Conservation (phyloP, 148 eudicot species). For the Arctostaphylos glauca region DNA sequence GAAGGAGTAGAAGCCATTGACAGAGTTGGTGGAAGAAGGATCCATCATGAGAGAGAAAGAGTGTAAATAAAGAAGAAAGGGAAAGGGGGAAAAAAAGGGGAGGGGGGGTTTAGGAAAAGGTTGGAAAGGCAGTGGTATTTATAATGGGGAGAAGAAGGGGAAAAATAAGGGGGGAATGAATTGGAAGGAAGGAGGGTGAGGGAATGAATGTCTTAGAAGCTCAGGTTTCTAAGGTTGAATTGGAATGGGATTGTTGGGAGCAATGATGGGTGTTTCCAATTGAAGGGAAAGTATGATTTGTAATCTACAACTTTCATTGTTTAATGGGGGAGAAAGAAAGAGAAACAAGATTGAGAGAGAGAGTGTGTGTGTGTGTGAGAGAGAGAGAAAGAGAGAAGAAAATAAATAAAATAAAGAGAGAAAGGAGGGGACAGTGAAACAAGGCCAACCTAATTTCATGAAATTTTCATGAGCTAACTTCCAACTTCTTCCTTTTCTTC, state of each 20-base stretch:
- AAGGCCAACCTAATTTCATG: slow-evolving; percentile 32
- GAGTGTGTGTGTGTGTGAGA: not conserved
- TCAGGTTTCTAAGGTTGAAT: slow-evolving; percentile 71
- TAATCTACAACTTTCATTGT: slow-evolving; percentile 84
- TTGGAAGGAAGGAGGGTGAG: not conserved
- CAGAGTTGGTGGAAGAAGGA: slow-evolving; percentile 51
- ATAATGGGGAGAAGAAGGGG: slow-evolving; percentile 17
- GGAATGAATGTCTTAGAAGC: slow-evolving; percentile 63
- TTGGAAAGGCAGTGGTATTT: slow-evolving; percentile 27
- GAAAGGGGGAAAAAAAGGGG: slow-evolving; percentile 8
- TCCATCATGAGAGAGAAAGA: slow-evolving; percentile 30
- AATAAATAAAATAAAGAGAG: slow-evolving; percentile 23
- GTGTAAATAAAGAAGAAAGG: not conserved
- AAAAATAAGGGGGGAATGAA: slow-evolving; percentile 9
- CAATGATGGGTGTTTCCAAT: slow-evolving; percentile 97
- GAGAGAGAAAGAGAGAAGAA: not conserved
- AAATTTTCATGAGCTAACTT: slow-evolving; percentile 58
- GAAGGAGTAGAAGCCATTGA: slow-evolving; percentile 66
- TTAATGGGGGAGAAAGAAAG: slow-evolving; percentile 47
- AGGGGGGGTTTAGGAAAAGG: slow-evolving; percentile 8
- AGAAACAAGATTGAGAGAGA: slow-evolving; percentile 14
- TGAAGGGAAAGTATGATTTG: slow-evolving; percentile 90
- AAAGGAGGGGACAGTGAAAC: slow-evolving; percentile 25
- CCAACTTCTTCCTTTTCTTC: slow-evolving; percentile 48
- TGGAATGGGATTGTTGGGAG: slow-evolving; percentile 87